Evolutionary conservation across 805 yeast genomes (phyloP), one percentile per base, ranked within the genome.

Genomic region (Saturnispora silvae): DNA sequence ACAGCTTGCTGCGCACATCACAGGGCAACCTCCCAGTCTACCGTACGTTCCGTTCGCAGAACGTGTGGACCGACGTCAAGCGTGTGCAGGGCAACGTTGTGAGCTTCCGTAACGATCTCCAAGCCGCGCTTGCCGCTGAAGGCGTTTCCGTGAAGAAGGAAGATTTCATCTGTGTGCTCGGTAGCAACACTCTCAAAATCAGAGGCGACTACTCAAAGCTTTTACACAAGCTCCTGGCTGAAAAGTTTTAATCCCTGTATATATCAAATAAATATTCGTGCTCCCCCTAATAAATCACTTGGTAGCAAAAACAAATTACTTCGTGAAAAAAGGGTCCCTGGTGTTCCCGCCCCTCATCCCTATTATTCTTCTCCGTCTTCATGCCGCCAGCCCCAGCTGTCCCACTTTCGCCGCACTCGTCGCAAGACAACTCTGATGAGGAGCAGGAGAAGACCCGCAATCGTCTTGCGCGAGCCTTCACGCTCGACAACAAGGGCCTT

Each of bases 11-110:
- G 17, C 75, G 80, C 54, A 67, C 83, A 6, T 58, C 68, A 13
- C 65, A 61, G 33, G 85, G 89, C 4, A 75, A 80, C 52, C 64
- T 86, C 53, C 95, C 95, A n/a, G 81, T 85, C 1, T 85, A 85
- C 60, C 65, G 70, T 37, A 84, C 81, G 44, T 57, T 66, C 44
- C 82, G 76, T 53, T 72, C 74, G 42, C 77, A 75, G 42, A 63
- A 65, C 11, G 60, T 67, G n/a, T 70, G 71, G 49, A 85, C 96
- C 0, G 86, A 83, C 51, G 66, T 85, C 20, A 75, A 81, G 53
- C 72, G 73, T 42, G 67, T 85, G 35, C 60, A 67, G 41, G 96
- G 96, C 5, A 77, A 81, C 54, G 64, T 75, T 11, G 56, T 66
- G 5, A 77, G 71, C 40, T 64, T 86, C 40, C 77, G 81, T 54